phyloP scores from a whole-genome alignment of 2,329 filamentous ascomycete genomes.

The Sporothrix sp. region DNA sequence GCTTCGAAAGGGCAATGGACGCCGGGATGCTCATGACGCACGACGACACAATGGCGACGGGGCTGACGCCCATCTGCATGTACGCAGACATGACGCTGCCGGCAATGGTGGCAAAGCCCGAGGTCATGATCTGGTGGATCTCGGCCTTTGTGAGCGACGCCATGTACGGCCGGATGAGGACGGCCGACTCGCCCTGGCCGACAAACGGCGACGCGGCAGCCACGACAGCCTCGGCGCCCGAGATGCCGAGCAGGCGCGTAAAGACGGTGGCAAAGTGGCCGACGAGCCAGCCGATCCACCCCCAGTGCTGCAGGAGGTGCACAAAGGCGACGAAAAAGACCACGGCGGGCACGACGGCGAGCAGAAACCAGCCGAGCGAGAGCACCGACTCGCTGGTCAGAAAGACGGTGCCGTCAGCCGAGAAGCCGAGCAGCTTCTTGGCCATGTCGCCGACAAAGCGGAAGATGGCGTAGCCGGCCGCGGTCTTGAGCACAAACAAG shows the following conservation, averaged over 20 bases:
- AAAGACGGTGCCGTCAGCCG: conserved; percentile 63
- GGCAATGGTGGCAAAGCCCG: conserved; percentile 85
- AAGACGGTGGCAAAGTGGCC: conserved; percentile 81
- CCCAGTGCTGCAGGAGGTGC: conserved; percentile 72
- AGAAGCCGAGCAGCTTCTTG: conserved; percentile 64
- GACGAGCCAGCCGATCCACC: conserved; percentile 81
- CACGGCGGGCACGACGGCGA: conserved; percentile 75
- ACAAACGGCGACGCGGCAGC: conserved; percentile 90
- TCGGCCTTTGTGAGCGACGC: conserved; percentile 78
- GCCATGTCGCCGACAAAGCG: conserved; percentile 73
- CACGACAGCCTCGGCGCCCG: conserved; percentile 86
- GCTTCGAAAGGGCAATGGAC: conserved; percentile 78
- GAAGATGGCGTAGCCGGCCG: conserved; percentile 77
- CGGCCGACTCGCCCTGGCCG: conserved; percentile 86
- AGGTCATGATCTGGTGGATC: conserved; percentile 86
- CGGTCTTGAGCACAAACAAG: conserved; percentile 75
- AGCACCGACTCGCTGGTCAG: conserved; percentile 43
- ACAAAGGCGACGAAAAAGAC: conserved; percentile 96
- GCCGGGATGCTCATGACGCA: conserved; percentile 96
- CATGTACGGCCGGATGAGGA: conserved; percentile 83
- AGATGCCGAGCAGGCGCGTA: conserved; percentile 81
- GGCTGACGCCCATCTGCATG: conserved; percentile 71
- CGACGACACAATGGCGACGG: conserved; percentile 77
- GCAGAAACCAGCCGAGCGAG: conserved; percentile 56
- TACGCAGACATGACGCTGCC: conserved; percentile 81